Percentiles rank a stretch among this genome's conserved stretches.
Evolutionary conservation across 768 basidiomycete genomes (phyloP).

Genomic region (Pleurotus eryngii): DNA sequence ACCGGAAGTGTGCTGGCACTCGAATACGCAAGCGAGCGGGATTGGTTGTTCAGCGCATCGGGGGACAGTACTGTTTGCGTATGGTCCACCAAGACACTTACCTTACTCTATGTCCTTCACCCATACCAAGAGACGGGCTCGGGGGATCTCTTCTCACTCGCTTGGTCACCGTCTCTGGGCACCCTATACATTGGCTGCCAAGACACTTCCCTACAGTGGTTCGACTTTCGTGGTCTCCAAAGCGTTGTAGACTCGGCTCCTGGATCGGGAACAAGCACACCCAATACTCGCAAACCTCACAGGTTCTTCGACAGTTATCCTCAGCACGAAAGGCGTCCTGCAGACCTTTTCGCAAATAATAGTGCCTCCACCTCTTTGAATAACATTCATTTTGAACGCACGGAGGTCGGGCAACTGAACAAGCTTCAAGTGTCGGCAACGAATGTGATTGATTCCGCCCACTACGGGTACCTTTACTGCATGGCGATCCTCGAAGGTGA

Average conservation of each 20-base stretch:
- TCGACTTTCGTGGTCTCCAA: slow-evolving; percentile 46
- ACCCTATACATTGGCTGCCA: slow-evolving; percentile 88
- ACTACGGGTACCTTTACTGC: slow-evolving; percentile 93
- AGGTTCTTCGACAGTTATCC: slow-evolving; percentile 94
- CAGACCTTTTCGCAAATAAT: slow-evolving; percentile 59
- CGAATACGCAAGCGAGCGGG: slow-evolving; percentile 68
- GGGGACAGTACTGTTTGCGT: slow-evolving; percentile 89
- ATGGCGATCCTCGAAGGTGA: slow-evolving; percentile 37
- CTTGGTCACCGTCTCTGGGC: slow-evolving; percentile 66
- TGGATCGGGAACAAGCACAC: slow-evolving; percentile 34
- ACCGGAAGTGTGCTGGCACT: slow-evolving; percentile 81
- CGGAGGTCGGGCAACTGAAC: slow-evolving; percentile 28
- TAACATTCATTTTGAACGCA: slow-evolving; percentile 14
- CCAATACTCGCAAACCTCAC: slow-evolving; percentile 56
- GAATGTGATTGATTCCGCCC: slow-evolving; percentile 84
- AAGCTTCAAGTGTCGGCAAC: slow-evolving; percentile 55
- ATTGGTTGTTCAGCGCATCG: slow-evolving; percentile 89
- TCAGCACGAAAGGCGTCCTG: slow-evolving; percentile 60
- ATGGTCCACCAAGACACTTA: slow-evolving; percentile 73
- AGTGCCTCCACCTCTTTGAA: slow-evolving; percentile 33
- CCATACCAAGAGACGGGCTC: slow-evolving; percentile 79
- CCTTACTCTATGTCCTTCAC: slow-evolving; percentile 66
- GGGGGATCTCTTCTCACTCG: slow-evolving; percentile 84
- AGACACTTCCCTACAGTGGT: slow-evolving; percentile 92
- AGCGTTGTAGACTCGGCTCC: slow-evolving; percentile 7